Conservation (phyloP, 2,329 filamentous ascomycete genomes). For the Fonsecaea nubica region DNA sequence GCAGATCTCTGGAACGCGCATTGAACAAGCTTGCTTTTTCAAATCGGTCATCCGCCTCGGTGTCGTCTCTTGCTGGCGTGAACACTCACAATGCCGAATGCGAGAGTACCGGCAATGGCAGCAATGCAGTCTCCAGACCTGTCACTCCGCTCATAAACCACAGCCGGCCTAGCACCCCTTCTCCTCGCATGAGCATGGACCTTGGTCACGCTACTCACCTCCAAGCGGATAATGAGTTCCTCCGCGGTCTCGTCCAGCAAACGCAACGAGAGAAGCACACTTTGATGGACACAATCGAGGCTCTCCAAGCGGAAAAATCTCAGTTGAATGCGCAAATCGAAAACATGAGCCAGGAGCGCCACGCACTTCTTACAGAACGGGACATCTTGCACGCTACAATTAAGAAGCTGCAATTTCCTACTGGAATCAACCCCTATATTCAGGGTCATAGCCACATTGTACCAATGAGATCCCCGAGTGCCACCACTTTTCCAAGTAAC, state of each 20-base stretch:
- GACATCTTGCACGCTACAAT: slow-evolving; percentile 28
- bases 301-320: slow-evolving; percentile 20
- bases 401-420: slow-evolving; percentile 22
- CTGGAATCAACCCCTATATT: slow-evolving; percentile 6
- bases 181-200: slow-evolving; percentile 23
- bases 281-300: slow-evolving; percentile 31
- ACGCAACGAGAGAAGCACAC: slow-evolving; percentile 25
- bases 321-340: slow-evolving; percentile 19
- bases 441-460: not conserved
- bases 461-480: slow-evolving; percentile 18
- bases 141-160: slow-evolving; percentile 14
- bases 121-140: slow-evolving; percentile 15
- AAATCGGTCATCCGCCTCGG: slow-evolving; percentile 28
- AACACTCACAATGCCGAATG: not conserved
- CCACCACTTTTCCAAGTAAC: slow-evolving; percentile 14
- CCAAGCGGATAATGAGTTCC: slow-evolving; percentile 28
- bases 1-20: slow-evolving; percentile 37
- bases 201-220: slow-evolving; percentile 21
- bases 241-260: slow-evolving; percentile 25
- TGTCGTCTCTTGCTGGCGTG: slow-evolving; percentile 17
- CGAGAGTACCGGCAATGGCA: slow-evolving; percentile 5
- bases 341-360: slow-evolving; percentile 13
- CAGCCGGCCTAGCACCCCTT: slow-evolving; percentile 24
- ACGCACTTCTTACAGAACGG: slow-evolving; percentile 23
- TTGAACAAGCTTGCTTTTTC: slow-evolving; percentile 29